Base-by-base conservation (phyloP, 768 basidiomycete species). In the Mrakia blollopis region DNA sequence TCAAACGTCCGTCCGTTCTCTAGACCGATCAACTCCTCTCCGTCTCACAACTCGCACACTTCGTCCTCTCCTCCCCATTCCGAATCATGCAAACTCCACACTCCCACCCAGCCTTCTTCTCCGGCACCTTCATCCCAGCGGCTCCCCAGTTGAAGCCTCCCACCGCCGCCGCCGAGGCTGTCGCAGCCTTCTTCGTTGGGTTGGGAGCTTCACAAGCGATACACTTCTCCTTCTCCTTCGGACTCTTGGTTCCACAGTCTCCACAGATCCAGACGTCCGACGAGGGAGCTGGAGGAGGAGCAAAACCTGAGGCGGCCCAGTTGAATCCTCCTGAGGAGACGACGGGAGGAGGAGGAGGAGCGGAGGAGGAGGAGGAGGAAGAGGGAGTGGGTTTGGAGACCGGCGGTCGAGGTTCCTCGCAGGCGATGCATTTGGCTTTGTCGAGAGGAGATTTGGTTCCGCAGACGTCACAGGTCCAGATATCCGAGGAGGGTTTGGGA, bases 91-190 rank as follows among this genome's bases (percentile, higher is more conserved):
- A 77, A 50, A 73, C 61, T 28, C 71, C 62, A 47, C 76, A 77
- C 4, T 71, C 69, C 76, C 76, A 77, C n/a, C 76, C 76, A 50
- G 25, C 47, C 61, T 67, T 62, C 71, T 39, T 62, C 25, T 47
- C 52, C 50, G 72, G 71, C 21, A 35, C n/a, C 57, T 77, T 67
- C 61, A 77, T 69, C 61, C 76, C 76, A 10, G 76, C 76, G 18
- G 72, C 72, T 11, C 62, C 76, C 76, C 76, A 77, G 65, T 77
- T 77, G 50, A 77, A 77, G 5, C 76, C 76, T 37, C 61, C 73
- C 47, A 54, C 71, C 7, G 30, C 54, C 35, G 8, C 30, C 30
- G 18, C 18, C 30, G 18, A 9, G 0, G 65, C 18, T 6, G 65
- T 1, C 23, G 65, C 11, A 4, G 65, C 39, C 65, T 39, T 39